phyloP scores from a whole-genome alignment of 208 protist species.

The Trypanosoma conorhini region DNA sequence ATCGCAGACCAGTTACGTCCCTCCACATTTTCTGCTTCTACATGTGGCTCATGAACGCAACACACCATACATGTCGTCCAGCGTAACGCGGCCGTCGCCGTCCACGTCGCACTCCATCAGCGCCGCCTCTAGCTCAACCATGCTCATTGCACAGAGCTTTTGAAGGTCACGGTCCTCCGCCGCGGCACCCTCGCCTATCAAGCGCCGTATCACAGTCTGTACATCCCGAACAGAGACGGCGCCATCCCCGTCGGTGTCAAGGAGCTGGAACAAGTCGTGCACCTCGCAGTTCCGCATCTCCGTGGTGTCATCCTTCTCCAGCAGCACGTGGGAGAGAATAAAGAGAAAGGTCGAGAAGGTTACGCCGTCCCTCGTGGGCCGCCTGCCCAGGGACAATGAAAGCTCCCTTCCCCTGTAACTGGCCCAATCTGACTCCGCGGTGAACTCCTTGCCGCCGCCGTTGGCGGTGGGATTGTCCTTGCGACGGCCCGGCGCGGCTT shows the following conservation, averaged over 20 bases:
- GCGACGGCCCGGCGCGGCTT: background rate
- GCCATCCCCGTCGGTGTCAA: conserved; percentile 67
- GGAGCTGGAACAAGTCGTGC: conserved; percentile 36
- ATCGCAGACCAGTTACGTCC: background rate
- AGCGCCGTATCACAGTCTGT: conserved; percentile 30
- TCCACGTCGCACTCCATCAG: conserved; percentile 69
- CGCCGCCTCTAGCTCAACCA: conserved; percentile 42
- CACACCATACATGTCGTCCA: conserved; percentile 45
- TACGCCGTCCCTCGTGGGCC: conserved; percentile 23
- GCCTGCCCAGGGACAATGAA: background rate
- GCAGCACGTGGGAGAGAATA: conserved; percentile 40
- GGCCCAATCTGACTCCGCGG: background rate
- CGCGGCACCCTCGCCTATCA: conserved; percentile 39
- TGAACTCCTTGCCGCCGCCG: background rate
- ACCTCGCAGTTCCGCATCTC: conserved; percentile 31
- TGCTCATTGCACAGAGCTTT: conserved; percentile 54
- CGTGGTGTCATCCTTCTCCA: conserved; percentile 25
- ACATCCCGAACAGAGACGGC: conserved; percentile 53
- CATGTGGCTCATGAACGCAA: conserved; percentile 35
- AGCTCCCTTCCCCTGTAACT: background rate
- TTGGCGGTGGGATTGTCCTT: background rate
- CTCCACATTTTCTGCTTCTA: background rate
- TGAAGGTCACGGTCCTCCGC: conserved; percentile 43
- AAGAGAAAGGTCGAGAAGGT: conserved; percentile 67
- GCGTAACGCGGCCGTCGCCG: conserved; percentile 60